Evolutionary conservation across 1,284 basidiomycete species (phyloP).

Genomic region (Malassezia furfur): DNA sequence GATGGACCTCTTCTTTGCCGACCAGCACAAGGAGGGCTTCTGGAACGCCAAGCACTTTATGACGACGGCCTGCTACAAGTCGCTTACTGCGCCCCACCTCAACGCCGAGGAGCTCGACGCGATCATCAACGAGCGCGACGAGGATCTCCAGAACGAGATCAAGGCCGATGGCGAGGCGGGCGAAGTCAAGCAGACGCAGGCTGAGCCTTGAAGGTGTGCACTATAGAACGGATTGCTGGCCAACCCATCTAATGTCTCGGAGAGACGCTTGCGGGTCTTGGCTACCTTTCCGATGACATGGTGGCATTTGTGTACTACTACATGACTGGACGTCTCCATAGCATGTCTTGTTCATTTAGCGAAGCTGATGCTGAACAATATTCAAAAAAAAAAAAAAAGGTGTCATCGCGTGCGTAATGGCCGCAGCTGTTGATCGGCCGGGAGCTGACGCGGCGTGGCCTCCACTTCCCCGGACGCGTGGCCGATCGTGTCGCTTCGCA

Average conservation of each 20-base stretch:
- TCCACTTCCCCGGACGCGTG: too few relatives aligned
- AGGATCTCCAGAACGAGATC: background rate
- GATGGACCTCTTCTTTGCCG: conserved; percentile 33
- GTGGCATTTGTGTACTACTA: background rate
- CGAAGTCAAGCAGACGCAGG: background rate
- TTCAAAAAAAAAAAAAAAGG: too few relatives aligned
- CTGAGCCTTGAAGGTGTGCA: background rate
- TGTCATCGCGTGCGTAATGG: too few relatives aligned
- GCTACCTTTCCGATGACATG: background rate
- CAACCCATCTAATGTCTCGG: background rate
- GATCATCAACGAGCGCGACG: conserved; percentile 17
- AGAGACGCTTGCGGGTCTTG: background rate
- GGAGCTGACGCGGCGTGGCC: too few relatives aligned
- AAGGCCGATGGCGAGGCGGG: background rate
- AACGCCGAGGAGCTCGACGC: conserved; percentile 29
- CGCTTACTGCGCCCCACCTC: conserved; percentile 22
- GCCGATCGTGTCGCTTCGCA: too few relatives aligned
- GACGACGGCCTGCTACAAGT: conserved; percentile 28
- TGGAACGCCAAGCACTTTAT: conserved; percentile 25
- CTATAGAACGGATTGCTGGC: too few relatives aligned
- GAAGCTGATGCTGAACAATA: background rate
- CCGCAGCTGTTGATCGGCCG: too few relatives aligned
- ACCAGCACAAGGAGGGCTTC: conserved; percentile 25
- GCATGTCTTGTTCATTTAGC: background rate
- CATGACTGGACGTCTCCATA: background rate